Conservation (phyloP, 345 rosid species). For the Adansonia digitata region DNA sequence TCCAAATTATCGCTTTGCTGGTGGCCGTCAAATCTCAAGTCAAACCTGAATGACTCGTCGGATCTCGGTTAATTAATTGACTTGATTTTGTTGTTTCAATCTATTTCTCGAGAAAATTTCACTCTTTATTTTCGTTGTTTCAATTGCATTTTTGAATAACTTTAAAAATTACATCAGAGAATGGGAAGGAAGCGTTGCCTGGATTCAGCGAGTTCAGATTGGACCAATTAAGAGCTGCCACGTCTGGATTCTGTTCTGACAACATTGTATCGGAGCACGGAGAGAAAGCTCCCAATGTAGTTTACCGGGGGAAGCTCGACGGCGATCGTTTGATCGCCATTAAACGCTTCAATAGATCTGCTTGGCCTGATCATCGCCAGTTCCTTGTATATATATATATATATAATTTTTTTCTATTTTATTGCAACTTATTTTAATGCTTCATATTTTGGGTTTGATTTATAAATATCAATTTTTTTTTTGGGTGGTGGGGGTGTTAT, state of each 20-base stretch:
- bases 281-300: constrained; percentile 78
- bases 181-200: constrained; percentile 48
- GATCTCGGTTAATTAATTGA: constrained; percentile 56
- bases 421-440: background rate
- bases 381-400: constrained; percentile 45
- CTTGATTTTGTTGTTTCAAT: background rate
- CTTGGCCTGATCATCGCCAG: constrained; percentile 85
- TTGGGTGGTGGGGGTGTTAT: too few relatives aligned
- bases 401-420: constrained; percentile 10
- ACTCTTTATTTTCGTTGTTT: background rate
- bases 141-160: background rate
- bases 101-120: constrained; percentile 24
- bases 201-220: constrained; percentile 57
- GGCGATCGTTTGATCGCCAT: constrained; percentile 61
- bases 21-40: constrained; percentile 69
- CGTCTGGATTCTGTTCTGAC: constrained; percentile 56
- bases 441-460: too few relatives aligned
- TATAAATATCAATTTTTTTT: too few relatives aligned
- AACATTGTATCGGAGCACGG: constrained; percentile 81
- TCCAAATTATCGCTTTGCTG: constrained; percentile 80
- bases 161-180: constrained; percentile 28
- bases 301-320: constrained; percentile 62
- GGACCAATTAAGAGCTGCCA: constrained; percentile 60
- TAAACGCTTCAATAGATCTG: constrained; percentile 66
- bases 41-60: constrained; percentile 53